Base-by-base conservation (phyloP, 345 rosid genomes). In the Raphanus sativus region DNA sequence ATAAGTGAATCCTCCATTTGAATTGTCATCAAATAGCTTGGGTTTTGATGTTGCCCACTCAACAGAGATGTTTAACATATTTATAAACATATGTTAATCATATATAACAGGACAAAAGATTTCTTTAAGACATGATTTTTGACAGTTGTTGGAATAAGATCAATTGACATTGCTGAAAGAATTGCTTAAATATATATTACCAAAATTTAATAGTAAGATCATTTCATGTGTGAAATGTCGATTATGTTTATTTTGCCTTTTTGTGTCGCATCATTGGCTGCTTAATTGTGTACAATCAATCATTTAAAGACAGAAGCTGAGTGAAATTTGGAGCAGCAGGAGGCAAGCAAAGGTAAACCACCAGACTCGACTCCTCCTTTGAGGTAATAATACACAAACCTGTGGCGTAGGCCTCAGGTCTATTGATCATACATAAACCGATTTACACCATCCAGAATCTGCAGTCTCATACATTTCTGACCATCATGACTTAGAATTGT, bases 341-440 rank as follows among this genome's bases (percentile, higher is more conserved):
- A 13, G 97, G 96, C 86, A 94, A 79, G 85, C 98, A 94, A 62
- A 94, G 89, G 80, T 92, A 91, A 4, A 86, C 84, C 66, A 45
- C 74, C 69, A 24, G 90, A 80, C 54, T 88, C 85, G 0, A 83
- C 69, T 45, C 81, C 87, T 17, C 89, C 91, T 79, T 79, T 80
- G 91, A 4, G 96, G 97, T 72, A 94, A 87, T 68, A 94, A 78
- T 11, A 94, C 87, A 68, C 97, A 91, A 28, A 94, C 96, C 71
- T 91, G 98, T 42, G 94, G 96, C 0, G 97, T 91, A 30, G 96
- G 95, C 9, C 93, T 94, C 33, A 94, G 76, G 85, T 91, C 96
- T 40, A 88, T 86, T 0, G 95, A 93, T 17, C 96, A 94, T 0
- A 94, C 97, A 45, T 88, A 94, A 70, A 82, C 24, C 24, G 97